phyloP scores from a whole-genome alignment of 2,329 filamentous ascomycete genomes.

The Penicillium aurantiogriseum region DNA sequence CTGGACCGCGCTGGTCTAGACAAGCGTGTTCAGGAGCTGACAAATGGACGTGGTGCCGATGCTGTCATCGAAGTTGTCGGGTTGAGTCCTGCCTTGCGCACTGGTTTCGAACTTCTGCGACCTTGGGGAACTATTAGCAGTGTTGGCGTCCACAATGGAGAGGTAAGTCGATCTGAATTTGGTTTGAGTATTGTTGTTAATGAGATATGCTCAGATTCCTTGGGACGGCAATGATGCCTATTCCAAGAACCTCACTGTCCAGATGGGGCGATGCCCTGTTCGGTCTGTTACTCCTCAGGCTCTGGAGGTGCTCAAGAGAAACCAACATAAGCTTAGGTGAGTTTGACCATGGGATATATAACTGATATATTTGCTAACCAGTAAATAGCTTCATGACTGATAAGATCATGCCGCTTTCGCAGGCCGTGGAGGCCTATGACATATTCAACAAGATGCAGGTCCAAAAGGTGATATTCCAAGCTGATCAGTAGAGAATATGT shows the following conservation, averaged over 20 bases:
- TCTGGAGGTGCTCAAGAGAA: slow-evolving; percentile 62
- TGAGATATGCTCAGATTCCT: slow-evolving; percentile 52
- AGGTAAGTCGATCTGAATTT: slow-evolving; percentile 49
- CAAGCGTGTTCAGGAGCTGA: slow-evolving; percentile 69
- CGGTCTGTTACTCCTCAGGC: slow-evolving; percentile 67
- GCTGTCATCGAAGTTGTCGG: slow-evolving; percentile 79
- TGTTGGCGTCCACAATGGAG: slow-evolving; percentile 72
- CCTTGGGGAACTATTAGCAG: slow-evolving; percentile 73
- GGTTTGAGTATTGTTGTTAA: slow-evolving; percentile 22
- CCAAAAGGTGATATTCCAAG: slow-evolving; percentile 70
- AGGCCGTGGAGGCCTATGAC: slow-evolving; percentile 67
- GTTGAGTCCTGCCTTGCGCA: slow-evolving; percentile 65
- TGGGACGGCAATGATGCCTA: slow-evolving; percentile 64
- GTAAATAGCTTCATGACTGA: slow-evolving; percentile 69
- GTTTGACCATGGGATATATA: not conserved
- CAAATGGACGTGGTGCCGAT: slow-evolving; percentile 79
- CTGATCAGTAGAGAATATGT: slow-evolving; percentile 33
- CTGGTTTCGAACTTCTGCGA: slow-evolving; percentile 68
- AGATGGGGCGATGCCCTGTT: slow-evolving; percentile 76
- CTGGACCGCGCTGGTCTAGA: slow-evolving; percentile 64
- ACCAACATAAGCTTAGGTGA: slow-evolving; percentile 66
- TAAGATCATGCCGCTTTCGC: slow-evolving; percentile 67
- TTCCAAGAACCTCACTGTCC: slow-evolving; percentile 68
- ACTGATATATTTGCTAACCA: not conserved
- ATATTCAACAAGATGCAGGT: slow-evolving; percentile 71